A percentile compares a stretch with the other conserved stretches of the same genome.
Conservation (phyloP, 768 basidiomycete species). For the Amanita muscaria region DNA sequence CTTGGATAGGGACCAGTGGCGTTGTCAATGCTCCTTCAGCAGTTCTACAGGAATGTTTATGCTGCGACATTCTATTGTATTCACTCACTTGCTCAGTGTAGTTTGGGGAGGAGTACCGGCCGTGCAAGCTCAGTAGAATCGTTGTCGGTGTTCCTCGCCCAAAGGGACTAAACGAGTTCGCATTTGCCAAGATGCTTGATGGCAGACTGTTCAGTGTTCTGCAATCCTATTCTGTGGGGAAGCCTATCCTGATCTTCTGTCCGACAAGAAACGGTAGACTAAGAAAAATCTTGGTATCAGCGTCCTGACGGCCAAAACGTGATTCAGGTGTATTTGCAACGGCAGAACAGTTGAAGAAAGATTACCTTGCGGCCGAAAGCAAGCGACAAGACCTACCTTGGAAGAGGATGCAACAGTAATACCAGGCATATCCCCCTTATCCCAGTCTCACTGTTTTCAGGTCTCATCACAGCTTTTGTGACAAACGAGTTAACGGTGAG, state of each 20-base stretch:
- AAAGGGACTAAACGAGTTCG: slow-evolving; percentile 69
- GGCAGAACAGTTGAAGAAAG: slow-evolving; percentile 69
- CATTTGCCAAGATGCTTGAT: slow-evolving; percentile 64
- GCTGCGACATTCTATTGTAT: neutral
- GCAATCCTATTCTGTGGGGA: slow-evolving; percentile 62
- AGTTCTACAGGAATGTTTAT: slow-evolving; percentile 51
- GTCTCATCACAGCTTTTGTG: slow-evolving; percentile 46
- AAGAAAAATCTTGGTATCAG: neutral
- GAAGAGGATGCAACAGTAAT: slow-evolving; percentile 49
- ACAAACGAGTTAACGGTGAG: slow-evolving; percentile 59
- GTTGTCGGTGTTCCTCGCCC: slow-evolving; percentile 64
- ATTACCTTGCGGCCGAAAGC: slow-evolving; percentile 50
- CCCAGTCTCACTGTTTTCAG: slow-evolving; percentile 30
- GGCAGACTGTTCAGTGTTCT: slow-evolving; percentile 65
- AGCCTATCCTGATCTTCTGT: slow-evolving; percentile 85
- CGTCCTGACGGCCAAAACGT: neutral
- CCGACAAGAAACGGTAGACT: slow-evolving; percentile 73
- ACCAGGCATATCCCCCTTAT: slow-evolving; percentile 1
- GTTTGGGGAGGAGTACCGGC: slow-evolving; percentile 92
- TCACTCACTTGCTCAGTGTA: slow-evolving; percentile 19
- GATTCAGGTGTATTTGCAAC: slow-evolving; percentile 48
- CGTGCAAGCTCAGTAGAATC: slow-evolving; percentile 67
- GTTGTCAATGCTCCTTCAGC: slow-evolving; percentile 37
- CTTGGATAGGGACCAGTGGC: slow-evolving; percentile 63
- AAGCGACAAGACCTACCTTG: slow-evolving; percentile 54